Percentiles rank a stretch among this genome's conserved stretches.
Conservation (phyloP, 164 flowering plant species). For the Aristolochia contorta region DNA sequence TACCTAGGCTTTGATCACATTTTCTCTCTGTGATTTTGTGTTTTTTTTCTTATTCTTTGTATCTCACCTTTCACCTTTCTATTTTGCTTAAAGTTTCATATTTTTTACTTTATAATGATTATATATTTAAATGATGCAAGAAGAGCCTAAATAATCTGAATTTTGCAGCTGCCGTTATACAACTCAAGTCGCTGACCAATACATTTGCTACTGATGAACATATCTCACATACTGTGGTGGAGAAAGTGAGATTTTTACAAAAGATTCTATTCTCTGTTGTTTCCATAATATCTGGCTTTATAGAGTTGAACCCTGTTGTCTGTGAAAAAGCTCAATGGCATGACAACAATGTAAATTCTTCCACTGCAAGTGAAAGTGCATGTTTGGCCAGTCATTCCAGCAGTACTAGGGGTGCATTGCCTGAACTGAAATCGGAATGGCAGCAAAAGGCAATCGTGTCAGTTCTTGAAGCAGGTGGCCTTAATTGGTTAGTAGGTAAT, state of each 20-base stretch:
- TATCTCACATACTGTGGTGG: conserved; percentile 27
- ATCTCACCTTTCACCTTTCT: no score
- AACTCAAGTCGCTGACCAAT: conserved; percentile 61
- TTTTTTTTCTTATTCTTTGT: no score
- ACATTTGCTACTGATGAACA: conserved; percentile 58
- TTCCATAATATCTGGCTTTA: conserved; percentile 55
- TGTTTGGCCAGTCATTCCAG: conserved; percentile 23
- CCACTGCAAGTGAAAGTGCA: conserved; percentile 16
- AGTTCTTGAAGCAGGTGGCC: conserved; percentile 98
- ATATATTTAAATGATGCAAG: background rate
- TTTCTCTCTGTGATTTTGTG: no score
- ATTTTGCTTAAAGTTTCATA: background rate
- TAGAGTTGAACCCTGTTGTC: conserved; percentile 37
- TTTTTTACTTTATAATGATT: background rate
- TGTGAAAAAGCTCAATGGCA: conserved; percentile 26
- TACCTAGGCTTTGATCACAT: no score
- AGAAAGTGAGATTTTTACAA: conserved; percentile 51
- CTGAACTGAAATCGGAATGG: conserved; percentile 54
- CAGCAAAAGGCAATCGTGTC: conserved; percentile 76
- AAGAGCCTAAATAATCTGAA: background rate
- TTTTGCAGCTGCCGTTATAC: conserved; percentile 78
- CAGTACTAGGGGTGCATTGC: conserved; percentile 13
- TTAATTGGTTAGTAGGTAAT: conserved; percentile 99
- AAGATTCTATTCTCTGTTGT: conserved; percentile 62
- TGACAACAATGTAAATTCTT: conserved; percentile 16